Evolutionary conservation across 1,139 yeast species (phyloP), one percentile per base, ranked within the genome.

Genomic region (Candida labiduridarum): DNA sequence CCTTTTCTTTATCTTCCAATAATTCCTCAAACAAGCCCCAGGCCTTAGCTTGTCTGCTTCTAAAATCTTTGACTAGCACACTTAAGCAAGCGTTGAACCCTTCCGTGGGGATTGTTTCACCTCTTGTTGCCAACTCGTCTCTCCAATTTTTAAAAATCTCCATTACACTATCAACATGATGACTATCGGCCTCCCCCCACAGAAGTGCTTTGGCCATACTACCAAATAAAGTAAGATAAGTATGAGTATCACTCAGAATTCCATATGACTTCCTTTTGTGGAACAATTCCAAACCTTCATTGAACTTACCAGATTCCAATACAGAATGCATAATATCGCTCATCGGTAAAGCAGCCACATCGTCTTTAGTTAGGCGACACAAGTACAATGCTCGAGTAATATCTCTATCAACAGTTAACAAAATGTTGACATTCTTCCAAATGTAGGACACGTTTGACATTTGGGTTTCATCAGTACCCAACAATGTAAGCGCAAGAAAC

Each of bases 181-280:
- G 56, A 19, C 59, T 56, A 6, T 64, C 52, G 0, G 68, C 66
- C 43, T 64, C 59, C 1, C 79, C 80, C 74, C 74, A 73, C 35
- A 63, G 60, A 34, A 63, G 61, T 10, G 64, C 55, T 47, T 78
- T 74, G 2, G 86, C 74, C 44, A 84, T 68, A 0, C 89, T 90
- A 50, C 78, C 72, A 54, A 85, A 83, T 4, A 86, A 59, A 3
- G 83, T 78, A 2, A 84, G 78, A 52, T 79, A 72, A 0, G 87
- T 78, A 45, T 80, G 79, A 18, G 79, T 77, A 56, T 84, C 81
- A 4, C 74, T 66, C 1, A 78, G 76, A 16, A 84, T 76, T 1
- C 79, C 79, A 83, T 87, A 80, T 59, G 84, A 85, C 57, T 81
- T 83, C 46, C 89, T 71, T 64, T 79, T 77, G 51, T 76, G 74